Base-by-base conservation (phyloP, 2,329 filamentous ascomycete species). In the Drechmeria coniospora region DNA sequence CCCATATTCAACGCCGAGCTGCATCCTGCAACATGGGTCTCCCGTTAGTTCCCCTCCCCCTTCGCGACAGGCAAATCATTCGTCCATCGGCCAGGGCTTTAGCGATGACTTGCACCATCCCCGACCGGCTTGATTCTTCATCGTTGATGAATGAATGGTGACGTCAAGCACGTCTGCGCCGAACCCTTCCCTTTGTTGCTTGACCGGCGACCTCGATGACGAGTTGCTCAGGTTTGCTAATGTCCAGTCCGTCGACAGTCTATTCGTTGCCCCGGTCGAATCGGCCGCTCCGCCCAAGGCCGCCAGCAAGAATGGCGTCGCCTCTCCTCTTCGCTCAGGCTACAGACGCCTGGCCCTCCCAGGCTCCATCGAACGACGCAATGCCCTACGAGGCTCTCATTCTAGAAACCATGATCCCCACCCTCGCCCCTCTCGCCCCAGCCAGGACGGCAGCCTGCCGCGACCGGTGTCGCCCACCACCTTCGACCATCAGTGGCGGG, bases 261-360 rank as follows among this genome's bases (percentile, higher is more conserved):
- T 64, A 18, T 65, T 61, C 36, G 42, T 61, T 29, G 56, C 59
- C 21, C 58, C 57, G 19, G 51, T 59, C 36, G 54, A 61, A 37
- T 59, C 59, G 26, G 57, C 61, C 34, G 30, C 59, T 24, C 39
- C 47, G 10, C 38, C 45, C 25, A 59, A 57, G 36, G 29, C 49
- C 19, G 35, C 48, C 15, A 38, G 40, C 21, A 59, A 51, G 32
- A 33, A 22, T 27, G 27, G 37, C 23, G 31, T 38, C 12, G 36
- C 44, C 5, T 50, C 50, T 15, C 44, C 46, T 21, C 38, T 47
- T 24, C 57, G 57, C 26, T 53, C 57, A 8, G 41, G 50, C n/a
- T 60, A 61, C 21, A 51, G 57, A 26, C 57, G 55, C 30, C 28
- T 38, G 14, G 43, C 39, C 29, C 54, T 51, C 10, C 28, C 37